Conservation (phyloP, 1,284 basidiomycete genomes). For the Ustilago esculenta region DNA sequence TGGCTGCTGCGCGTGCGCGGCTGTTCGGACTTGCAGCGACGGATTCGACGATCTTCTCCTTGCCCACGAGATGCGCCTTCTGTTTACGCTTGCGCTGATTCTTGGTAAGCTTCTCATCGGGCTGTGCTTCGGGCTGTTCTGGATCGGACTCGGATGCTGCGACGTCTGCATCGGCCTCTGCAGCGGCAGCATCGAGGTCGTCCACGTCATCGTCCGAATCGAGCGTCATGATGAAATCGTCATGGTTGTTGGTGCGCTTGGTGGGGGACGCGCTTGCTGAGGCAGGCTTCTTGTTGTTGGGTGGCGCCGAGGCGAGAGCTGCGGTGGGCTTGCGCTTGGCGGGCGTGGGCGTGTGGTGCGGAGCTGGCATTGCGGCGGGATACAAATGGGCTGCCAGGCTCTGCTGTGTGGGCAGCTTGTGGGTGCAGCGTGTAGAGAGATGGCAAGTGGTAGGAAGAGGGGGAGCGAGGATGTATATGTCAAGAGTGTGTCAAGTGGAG, state of each 20-base stretch:
- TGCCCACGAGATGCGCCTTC: slow-evolving; percentile 54
- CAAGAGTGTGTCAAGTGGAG: no score
- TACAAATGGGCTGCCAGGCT: no score
- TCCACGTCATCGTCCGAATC: slow-evolving; percentile 62
- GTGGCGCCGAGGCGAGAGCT: slow-evolving; percentile 9
- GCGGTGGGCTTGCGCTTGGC: slow-evolving; percentile 34
- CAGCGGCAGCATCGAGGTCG: slow-evolving; percentile 23
- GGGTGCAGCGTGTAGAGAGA: no score
- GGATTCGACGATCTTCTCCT: slow-evolving; percentile 59
- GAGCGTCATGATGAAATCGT: slow-evolving; percentile 66
- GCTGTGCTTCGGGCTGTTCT: slow-evolving; percentile 8
- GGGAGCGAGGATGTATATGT: no score
- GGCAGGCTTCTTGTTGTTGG: slow-evolving; percentile 20
- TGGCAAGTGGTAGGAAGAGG: no score
- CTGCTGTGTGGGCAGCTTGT: no score
- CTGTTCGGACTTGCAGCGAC: slow-evolving; percentile 4
- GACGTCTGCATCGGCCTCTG: slow-evolving; percentile 4
- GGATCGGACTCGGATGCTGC: slow-evolving; percentile 15
- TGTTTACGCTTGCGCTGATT: slow-evolving; percentile 44
- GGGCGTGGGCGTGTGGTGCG: slow-evolving; percentile 10
- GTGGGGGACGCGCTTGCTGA: neutral
- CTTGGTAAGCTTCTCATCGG: slow-evolving; percentile 27
- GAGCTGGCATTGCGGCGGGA: slow-evolving; percentile 19
- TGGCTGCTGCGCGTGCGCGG: no score
- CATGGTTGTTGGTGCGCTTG: slow-evolving; percentile 12